phyloP scores from a whole-genome alignment of 257 asterid genomes.

The Scutellaria baicalensis region DNA sequence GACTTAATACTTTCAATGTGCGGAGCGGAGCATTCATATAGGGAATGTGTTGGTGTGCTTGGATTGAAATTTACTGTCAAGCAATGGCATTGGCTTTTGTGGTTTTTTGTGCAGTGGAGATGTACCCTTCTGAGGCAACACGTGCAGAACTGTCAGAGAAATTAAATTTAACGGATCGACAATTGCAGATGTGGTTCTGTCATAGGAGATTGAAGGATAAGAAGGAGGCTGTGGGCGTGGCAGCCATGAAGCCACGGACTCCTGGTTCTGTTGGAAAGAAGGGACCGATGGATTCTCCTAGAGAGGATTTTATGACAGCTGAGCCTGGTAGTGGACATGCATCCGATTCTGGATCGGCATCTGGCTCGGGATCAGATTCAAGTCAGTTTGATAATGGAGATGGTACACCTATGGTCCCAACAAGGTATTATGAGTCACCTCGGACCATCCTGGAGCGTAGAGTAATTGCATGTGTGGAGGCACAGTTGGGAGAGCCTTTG shows the following conservation, averaged over 20 bases:
- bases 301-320: constrained; percentile 41
- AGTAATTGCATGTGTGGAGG: constrained; percentile 82
- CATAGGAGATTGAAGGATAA: constrained; percentile 95
- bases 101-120: constrained; percentile 61
- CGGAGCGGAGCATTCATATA: background rate
- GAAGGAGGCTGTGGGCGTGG: constrained; percentile 65
- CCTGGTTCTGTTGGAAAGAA: constrained; percentile 39
- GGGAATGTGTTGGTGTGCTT: background rate
- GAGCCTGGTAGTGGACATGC: constrained; percentile 51
- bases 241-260: constrained; percentile 50
- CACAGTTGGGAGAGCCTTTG: constrained; percentile 87
- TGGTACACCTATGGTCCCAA: constrained; percentile 38
- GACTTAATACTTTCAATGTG: background rate
- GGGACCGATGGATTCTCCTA: constrained; percentile 42
- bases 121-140: constrained; percentile 83
- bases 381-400: constrained; percentile 72
- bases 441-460: constrained; percentile 59
- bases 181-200: constrained; percentile 99
- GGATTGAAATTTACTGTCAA: constrained; percentile 1
- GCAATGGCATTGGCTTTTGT: constrained; percentile 7
- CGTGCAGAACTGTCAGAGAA: constrained; percentile 76
- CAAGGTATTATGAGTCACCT: constrained; percentile 66
- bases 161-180: constrained; percentile 79
- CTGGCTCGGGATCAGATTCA: constrained; percentile 74
- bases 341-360: constrained; percentile 52